A percentile compares a stretch with the other conserved stretches of the same genome.
Evolutionary conservation across 352 stramenopile species (phyloP).

Genomic region (Pythium apleroticum): DNA sequence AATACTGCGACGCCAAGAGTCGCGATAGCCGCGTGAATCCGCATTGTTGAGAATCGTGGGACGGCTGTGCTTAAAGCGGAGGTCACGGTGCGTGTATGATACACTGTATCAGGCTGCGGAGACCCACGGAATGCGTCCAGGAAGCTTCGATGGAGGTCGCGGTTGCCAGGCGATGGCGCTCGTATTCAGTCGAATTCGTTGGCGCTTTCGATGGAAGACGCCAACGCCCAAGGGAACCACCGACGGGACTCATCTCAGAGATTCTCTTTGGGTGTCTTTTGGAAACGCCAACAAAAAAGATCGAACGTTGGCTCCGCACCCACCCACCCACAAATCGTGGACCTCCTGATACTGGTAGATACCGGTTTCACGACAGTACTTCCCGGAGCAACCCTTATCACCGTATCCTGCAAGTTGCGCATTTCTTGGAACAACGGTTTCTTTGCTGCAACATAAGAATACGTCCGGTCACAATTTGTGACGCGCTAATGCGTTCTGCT

Average conservation of each 20-base stretch:
- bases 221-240: too few species aligned
- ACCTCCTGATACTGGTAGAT: not conserved
- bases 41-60: not conserved
- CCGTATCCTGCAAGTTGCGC: not conserved
- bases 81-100: not conserved
- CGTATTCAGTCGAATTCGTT: not conserved
- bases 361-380: not conserved
- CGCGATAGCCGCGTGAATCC: not conserved
- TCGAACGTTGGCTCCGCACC: not conserved
- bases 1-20: not conserved
- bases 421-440: not conserved
- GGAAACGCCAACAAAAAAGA: constrained; percentile 8
- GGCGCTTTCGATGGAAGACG: not conserved
- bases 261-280: too few species aligned
- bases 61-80: not conserved
- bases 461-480: not conserved
- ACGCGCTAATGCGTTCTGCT: not conserved
- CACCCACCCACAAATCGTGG: not conserved
- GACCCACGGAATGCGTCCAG: not conserved
- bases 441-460: not conserved
- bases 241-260: not conserved
- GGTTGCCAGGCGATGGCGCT: not conserved
- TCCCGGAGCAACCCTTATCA: not conserved
- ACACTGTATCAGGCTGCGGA: not conserved
- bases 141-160: not conserved